Evolutionary conservation across 192 early-diverging fungal species (phyloP).

Genomic region (Mortierella claussenii): DNA sequence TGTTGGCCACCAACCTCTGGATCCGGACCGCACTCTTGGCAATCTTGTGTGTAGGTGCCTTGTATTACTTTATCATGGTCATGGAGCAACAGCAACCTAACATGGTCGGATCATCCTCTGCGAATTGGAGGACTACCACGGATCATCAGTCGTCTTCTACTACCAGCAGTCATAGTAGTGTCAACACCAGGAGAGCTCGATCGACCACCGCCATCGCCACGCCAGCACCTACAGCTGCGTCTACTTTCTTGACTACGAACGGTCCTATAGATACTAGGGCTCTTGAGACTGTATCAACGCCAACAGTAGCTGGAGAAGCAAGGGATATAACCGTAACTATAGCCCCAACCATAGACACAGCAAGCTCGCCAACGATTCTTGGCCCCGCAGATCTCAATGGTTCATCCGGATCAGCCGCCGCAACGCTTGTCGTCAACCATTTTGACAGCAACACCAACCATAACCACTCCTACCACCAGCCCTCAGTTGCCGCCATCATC

Average conservation of each 20-base stretch:
- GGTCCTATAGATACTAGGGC: neutral
- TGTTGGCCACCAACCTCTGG: constrained; percentile 26
- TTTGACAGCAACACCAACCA: too few relatives aligned
- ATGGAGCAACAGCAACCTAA: constrained; percentile 41
- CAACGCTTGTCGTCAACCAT: too few relatives aligned
- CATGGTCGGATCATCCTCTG: constrained; percentile 8
- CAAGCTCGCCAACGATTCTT: neutral
- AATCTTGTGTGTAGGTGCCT: constrained; percentile 30
- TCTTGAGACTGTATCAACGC: neutral
- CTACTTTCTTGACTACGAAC: too few relatives aligned
- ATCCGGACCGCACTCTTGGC: constrained; percentile 18
- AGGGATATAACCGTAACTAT: neutral
- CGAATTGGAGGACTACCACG: too few relatives aligned
- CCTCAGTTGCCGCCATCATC: too few relatives aligned
- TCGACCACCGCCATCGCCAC: too few relatives aligned
- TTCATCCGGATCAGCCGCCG: too few relatives aligned
- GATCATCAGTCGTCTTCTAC: too few relatives aligned
- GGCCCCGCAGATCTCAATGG: too few relatives aligned
- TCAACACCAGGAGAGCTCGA: neutral
- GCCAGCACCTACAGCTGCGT: too few relatives aligned
- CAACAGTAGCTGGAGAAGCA: too few relatives aligned
- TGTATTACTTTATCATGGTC: constrained; percentile 32
- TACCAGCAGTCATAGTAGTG: neutral
- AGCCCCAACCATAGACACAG: neutral
- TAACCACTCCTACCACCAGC: too few relatives aligned